Conservation (phyloP, 257 asterid species). For the Fraxinus quadrangulata region DNA sequence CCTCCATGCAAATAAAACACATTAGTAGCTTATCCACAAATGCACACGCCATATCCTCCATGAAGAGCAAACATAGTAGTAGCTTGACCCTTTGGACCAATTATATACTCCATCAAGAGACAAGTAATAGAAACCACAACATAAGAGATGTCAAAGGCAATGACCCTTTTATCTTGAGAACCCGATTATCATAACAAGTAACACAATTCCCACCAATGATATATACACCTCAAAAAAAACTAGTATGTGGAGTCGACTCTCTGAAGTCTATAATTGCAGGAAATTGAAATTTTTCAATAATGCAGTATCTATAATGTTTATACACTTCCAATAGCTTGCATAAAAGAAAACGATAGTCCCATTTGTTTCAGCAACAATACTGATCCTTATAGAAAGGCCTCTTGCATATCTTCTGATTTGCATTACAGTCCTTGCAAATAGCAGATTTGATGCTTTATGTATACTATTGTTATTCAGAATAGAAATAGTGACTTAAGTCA, state of each 20-base stretch:
- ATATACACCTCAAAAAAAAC: background rate
- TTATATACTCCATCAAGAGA: background rate
- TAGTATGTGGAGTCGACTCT: background rate
- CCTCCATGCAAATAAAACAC: background rate
- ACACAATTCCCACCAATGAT: background rate
- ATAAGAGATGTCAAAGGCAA: background rate
- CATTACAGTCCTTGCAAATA: background rate
- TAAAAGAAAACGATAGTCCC: background rate
- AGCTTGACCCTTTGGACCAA: constrained; percentile 1
- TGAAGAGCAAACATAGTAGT: background rate
- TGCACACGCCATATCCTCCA: background rate
- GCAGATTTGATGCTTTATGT: background rate
- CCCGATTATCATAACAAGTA: background rate
- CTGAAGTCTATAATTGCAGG: background rate
- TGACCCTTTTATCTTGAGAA: background rate
- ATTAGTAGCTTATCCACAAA: background rate
- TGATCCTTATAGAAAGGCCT: background rate
- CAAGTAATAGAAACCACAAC: background rate
- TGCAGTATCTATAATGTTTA: background rate
- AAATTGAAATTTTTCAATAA: background rate
- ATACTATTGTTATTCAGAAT: background rate
- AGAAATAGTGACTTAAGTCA: background rate
- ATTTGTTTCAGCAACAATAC: background rate
- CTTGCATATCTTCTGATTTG: background rate
- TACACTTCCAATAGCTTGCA: background rate